Evolutionary conservation across 106 monocot genomes (phyloP), one percentile per base, ranked within the genome.

Genomic region (Dioscorea zingiberensis): DNA sequence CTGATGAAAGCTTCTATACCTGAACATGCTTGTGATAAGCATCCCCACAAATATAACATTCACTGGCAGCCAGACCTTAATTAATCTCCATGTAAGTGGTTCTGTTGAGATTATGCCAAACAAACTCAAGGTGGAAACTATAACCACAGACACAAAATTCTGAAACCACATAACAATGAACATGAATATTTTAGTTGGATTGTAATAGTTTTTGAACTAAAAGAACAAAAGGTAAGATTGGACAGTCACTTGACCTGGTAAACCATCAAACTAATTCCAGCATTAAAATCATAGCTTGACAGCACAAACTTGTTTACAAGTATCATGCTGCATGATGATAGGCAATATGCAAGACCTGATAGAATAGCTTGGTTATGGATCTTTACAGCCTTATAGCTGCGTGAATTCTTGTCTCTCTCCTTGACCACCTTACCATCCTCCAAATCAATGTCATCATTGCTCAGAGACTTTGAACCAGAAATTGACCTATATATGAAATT

Each of bases 291-390:
- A 72, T 81, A 97, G 48, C 80, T 81, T 28, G 97, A 97, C 11
- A 97, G 74, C 47, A 97, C 88, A 77, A 73, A 83, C 49, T 97
- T 97, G 69, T 97, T 97, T 22, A 97, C 85, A n/a, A 97, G 74
- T 74, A 92, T 97, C 97, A 97, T 97, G 83, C 92, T 92, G 72
- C 97, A 97, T 32, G 97, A 97, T 55, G 92, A 92, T 63, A 97
- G 38, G 73, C 97, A 97, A 71, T 97, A 97, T 27, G 92, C 83
- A 48, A 97, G 69, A 24, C 97, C 91, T 66, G 97, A 88, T 59
- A 97, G 48, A 66, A 97, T 75, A 63, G 97, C 91, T 63, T 79
- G 87, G 67, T 91, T 95, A 28, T 77, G 67, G 59, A 87, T 76
- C 73, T 78, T 95, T 47, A 74, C 30, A 63, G 80, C 71, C 62